Conservation (phyloP, 1,139 yeast species). For the Yamadazyma triangularis region DNA sequence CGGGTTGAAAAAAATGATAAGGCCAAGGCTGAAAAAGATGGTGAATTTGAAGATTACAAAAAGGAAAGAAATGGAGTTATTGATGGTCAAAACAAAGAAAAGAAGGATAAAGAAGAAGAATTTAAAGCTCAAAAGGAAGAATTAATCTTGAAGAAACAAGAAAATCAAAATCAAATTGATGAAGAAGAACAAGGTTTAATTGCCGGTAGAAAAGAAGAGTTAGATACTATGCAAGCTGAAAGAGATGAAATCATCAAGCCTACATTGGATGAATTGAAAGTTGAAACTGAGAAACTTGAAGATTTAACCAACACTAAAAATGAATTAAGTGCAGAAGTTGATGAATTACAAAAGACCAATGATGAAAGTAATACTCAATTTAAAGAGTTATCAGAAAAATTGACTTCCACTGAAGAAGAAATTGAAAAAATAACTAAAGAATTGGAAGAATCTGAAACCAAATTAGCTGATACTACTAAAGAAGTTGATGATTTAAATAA, state of each 20-base stretch:
- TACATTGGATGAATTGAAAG: constrained; percentile 35
- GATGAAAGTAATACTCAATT: constrained; percentile 32
- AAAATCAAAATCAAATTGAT: constrained; percentile 38
- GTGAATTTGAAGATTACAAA: constrained; percentile 30
- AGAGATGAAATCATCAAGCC: constrained; percentile 42
- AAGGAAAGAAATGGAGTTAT: constrained; percentile 33
- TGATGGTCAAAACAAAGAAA: constrained; percentile 7
- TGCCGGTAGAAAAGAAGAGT: constrained; percentile 37
- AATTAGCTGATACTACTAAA: constrained; percentile 30
- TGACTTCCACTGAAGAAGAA: constrained; percentile 35
- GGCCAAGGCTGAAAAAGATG: constrained; percentile 37
- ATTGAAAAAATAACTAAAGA: constrained; percentile 30
- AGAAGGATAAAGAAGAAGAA: constrained; percentile 25
- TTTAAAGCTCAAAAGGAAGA: constrained; percentile 34
- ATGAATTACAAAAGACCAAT: constrained; percentile 26
- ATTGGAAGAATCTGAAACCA: constrained; percentile 24
- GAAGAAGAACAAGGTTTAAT: constrained; percentile 41
- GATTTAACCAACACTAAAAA: constrained; percentile 37
- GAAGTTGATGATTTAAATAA: constrained; percentile 28
- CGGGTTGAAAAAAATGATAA: constrained; percentile 35
- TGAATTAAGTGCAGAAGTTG: constrained; percentile 33
- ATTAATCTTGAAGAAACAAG: constrained; percentile 34
- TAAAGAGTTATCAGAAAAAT: constrained; percentile 32
- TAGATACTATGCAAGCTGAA: constrained; percentile 42
- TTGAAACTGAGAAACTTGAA: constrained; percentile 35